Conservation (phyloP, 2,329 filamentous ascomycete genomes). For the Trichoderma atroviride region DNA sequence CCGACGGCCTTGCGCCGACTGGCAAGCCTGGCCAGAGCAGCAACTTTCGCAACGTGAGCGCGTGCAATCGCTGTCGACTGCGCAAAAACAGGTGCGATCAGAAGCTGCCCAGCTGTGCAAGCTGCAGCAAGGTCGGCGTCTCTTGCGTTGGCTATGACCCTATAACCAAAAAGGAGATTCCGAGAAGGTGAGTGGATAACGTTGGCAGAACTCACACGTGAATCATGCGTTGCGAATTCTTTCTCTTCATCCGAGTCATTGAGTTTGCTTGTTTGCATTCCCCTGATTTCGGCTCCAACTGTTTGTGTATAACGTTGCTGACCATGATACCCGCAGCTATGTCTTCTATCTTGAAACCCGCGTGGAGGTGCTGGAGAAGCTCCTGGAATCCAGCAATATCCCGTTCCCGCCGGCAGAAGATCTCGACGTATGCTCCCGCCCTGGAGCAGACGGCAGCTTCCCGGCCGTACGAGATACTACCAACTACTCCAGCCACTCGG, state of each 20-base stretch:
- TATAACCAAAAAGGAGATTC: slow-evolving; percentile 94
- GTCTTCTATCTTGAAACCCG: slow-evolving; percentile 92
- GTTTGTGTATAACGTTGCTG: slow-evolving; percentile 28
- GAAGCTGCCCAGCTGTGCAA: slow-evolving; percentile 84
- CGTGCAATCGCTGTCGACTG: slow-evolving; percentile 88
- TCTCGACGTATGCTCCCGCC: slow-evolving; percentile 66
- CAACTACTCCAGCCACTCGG: slow-evolving; percentile 41
- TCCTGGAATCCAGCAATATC: slow-evolving; percentile 71
- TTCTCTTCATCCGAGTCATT: neutral
- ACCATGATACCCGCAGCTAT: slow-evolving; percentile 60
- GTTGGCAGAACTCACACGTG: neutral
- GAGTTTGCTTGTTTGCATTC: neutral
- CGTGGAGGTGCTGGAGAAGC: slow-evolving; percentile 77
- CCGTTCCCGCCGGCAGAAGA: slow-evolving; percentile 70
- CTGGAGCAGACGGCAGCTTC: slow-evolving; percentile 42
- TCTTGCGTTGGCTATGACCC: slow-evolving; percentile 95
- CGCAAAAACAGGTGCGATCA: slow-evolving; percentile 97
- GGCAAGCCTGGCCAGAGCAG: slow-evolving; percentile 60
- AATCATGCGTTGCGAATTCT: neutral
- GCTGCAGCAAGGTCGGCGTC: slow-evolving; percentile 89
- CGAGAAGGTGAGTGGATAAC: slow-evolving; percentile 70
- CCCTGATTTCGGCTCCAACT: neutral
- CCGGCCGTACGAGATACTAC: slow-evolving; percentile 40
- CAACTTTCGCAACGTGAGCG: slow-evolving; percentile 84
- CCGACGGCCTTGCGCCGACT: slow-evolving; percentile 36